A percentile compares a stretch with the other conserved stretches of the same genome.
Conservation (phyloP, 805 yeast genomes). For the Metschnikowia continentalis region DNA sequence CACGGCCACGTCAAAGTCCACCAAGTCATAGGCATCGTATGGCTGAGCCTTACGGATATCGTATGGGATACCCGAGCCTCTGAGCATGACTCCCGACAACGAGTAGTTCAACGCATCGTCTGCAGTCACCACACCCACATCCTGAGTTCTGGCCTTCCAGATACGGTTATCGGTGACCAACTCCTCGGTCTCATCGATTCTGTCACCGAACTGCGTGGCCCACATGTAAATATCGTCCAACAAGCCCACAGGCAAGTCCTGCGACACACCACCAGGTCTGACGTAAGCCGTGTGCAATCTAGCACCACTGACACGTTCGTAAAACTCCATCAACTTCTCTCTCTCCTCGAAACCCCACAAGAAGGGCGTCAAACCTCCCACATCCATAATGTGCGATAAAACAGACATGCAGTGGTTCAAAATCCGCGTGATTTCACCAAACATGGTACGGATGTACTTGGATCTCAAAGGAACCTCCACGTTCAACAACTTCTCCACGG, state of each 20-base stretch:
- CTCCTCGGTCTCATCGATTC: constrained; percentile 88
- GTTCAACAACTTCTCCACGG: constrained; percentile 79
- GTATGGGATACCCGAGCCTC: constrained; percentile 87
- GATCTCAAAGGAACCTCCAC: constrained; percentile 83
- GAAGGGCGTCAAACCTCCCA: constrained; percentile 90
- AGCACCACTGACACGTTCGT: constrained; percentile 88
- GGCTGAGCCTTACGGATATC: constrained; percentile 85
- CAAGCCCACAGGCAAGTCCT: constrained; percentile 80
- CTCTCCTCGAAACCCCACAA: constrained; percentile 94
- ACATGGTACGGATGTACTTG: constrained; percentile 77
- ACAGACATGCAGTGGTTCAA: constrained; percentile 85
- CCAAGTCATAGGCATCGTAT: constrained; percentile 82
- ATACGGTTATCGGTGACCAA: constrained; percentile 85
- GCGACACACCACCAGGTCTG: constrained; percentile 90
- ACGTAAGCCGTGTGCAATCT: constrained; percentile 84
- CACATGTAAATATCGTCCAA: constrained; percentile 91
- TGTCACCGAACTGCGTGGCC: constrained; percentile 94
- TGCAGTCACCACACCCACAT: constrained; percentile 76
- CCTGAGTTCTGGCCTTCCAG: constrained; percentile 84
- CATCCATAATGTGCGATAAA: constrained; percentile 88
- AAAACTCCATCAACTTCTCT: constrained; percentile 88
- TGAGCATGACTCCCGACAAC: constrained; percentile 81
- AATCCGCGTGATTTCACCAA: constrained; percentile 82
- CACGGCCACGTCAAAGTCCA: constrained; percentile 83
- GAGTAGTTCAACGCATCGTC: constrained; percentile 83